Conservation (phyloP, 208 protist species). For the Lotmaria passim region DNA sequence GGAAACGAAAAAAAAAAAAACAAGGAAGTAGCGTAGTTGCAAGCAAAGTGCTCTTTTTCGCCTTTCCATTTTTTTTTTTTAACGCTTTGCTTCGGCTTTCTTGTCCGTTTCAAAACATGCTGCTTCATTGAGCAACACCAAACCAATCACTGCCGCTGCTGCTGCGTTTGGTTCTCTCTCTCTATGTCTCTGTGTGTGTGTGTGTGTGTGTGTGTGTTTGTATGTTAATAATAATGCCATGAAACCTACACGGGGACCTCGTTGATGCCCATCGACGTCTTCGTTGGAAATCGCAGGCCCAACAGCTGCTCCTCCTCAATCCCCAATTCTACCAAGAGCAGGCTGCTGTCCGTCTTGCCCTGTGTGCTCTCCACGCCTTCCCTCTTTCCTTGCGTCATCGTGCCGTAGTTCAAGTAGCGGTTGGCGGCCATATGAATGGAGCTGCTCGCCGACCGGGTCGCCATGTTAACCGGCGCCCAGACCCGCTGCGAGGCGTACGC, state of each 20-base stretch:
- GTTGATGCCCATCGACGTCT: slow-evolving; percentile 39
- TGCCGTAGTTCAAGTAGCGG: slow-evolving; percentile 31
- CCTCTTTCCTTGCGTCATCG: slow-evolving; percentile 5
- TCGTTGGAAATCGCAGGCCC: slow-evolving; percentile 67
- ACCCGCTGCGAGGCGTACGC: slow-evolving; percentile 59
- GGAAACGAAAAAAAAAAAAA: slow-evolving; percentile 16
- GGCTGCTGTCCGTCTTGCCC: slow-evolving; percentile 8
- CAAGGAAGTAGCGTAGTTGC: slow-evolving; percentile 1
- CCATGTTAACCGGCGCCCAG: slow-evolving; percentile 28
- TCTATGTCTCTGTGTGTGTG: too few relatives aligned
- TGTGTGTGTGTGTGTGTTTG: too few relatives aligned
- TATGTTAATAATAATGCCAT: too few relatives aligned
- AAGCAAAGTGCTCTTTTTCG: neutral
- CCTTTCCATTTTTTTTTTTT: neutral
- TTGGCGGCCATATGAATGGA: slow-evolving; percentile 32
- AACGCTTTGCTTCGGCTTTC: too few relatives aligned
- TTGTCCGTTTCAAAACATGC: too few relatives aligned
- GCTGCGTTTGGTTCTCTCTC: too few relatives aligned
- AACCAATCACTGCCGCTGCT: too few relatives aligned
- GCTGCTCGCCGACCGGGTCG: slow-evolving; percentile 31
- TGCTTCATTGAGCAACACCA: too few relatives aligned
- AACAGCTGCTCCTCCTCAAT: slow-evolving; percentile 54
- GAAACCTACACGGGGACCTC: slow-evolving; percentile 1
- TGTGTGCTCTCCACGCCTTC: neutral
- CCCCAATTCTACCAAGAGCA: slow-evolving; percentile 37